These are phyloP conservation scores for Vicia faba DNA, from an alignment of 306 rosid genomes.

Conservation along the genomic window DNA sequence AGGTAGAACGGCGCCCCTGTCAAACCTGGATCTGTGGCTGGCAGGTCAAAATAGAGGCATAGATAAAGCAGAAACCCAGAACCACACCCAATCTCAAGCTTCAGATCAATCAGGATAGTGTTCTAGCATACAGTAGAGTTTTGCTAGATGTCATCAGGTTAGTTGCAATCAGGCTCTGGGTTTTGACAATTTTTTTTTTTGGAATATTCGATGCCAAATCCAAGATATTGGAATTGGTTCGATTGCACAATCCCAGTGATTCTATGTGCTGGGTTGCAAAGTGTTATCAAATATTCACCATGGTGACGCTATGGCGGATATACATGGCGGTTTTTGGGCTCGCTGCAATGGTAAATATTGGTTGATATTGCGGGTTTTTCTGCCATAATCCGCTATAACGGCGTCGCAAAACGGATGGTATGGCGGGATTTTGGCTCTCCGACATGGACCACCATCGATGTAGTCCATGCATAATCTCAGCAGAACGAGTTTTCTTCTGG, in stretches of 20 bases:
- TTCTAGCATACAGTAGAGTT: constrained; percentile 1
- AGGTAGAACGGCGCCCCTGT: not conserved
- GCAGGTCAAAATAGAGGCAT: constrained; percentile 11
- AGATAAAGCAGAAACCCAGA: not conserved
- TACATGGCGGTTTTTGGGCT: too few relatives aligned
- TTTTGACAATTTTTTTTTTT: not conserved
- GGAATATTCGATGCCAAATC: constrained; percentile 1
- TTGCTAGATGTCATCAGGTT: not conserved
- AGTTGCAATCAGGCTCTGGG: not conserved
- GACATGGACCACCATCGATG: too few relatives aligned
- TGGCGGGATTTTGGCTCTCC: too few relatives aligned
- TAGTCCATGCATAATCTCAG: constrained; percentile 1
- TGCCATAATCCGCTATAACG: too few relatives aligned
- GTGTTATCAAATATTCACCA: too few relatives aligned
- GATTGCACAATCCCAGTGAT: constrained; percentile 26
- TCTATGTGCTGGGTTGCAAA: not conserved
- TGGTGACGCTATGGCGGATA: too few relatives aligned
- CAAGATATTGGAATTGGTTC: not conserved
- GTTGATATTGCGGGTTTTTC: too few relatives aligned
- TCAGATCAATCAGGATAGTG: constrained; percentile 1
- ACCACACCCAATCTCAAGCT: not conserved
- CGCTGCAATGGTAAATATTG: too few relatives aligned
- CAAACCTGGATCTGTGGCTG: not conserved
- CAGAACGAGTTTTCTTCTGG: constrained; percentile 15
- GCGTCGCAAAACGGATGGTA: too few relatives aligned